Base-by-base conservation (phyloP, 73 alveolate species). In the Paramecium caudatum region DNA sequence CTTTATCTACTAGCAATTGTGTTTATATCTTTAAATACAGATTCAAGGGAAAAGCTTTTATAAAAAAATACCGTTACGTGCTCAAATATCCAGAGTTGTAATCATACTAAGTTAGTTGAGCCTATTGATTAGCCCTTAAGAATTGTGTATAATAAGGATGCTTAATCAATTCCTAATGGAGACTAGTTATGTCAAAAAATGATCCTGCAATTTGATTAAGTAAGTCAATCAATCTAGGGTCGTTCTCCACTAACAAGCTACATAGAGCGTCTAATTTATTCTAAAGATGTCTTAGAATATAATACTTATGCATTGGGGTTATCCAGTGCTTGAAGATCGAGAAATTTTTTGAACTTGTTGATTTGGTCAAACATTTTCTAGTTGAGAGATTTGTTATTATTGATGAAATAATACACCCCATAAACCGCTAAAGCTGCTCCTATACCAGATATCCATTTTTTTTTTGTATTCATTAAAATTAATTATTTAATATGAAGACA, bases 381-480 rank as follows among this genome's bases (percentile, higher is more conserved):
- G 23, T 74, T 39, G 3, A 45, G 39, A 4, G 88, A 8, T 74
- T 74, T 74, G n/a, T 74, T 41, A 13, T 43, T 74, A 15, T 17
- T 74, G 19, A 74, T 21, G 43, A 12, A 74, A 21, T 4, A 41
- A 21, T 27, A 21, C 12, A 74, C 16, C 15, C 69, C 62, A 21
- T 41, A 15, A 7, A 43, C 39, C 19, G 88, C 88, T 17, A 74
- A 74, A 16, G 88, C 17, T 6, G 46, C 88, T 41, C 69, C 65
- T 41, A 74, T 33, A 23, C 88, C 88, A n/a, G 68, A 16, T 21
- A 74, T 41, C 19, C 36, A 1, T 34, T 74, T 74, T 9, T 41
- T 30, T 43, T 74, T 74, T 13, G 6, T 74, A 74, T 74, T 68
- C 88, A 74, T 74, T n/a, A n/a, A n/a, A n/a, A n/a, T n/a, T n/a